phyloP scores from a whole-genome alignment of 176 grass and related monocot genomes.

The Oropetium thomaeum region DNA sequence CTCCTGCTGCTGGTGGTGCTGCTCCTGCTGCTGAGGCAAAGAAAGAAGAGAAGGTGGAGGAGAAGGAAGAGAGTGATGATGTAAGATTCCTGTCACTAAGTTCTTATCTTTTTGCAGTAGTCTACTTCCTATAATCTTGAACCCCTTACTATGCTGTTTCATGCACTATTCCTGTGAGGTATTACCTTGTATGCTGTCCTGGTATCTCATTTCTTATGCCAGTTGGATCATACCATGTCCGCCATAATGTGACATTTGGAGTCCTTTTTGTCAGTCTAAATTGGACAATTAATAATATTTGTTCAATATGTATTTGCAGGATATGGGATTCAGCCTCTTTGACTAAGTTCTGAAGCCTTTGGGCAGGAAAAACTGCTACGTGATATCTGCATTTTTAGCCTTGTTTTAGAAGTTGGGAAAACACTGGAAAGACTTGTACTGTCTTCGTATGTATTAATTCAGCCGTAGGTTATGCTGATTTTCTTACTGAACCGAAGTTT shows the following conservation, averaged over 20 bases:
- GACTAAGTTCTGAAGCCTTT: too few relatives aligned
- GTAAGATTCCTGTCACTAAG: slow-evolving; percentile 9
- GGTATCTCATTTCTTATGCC: neutral
- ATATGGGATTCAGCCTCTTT: slow-evolving; percentile 57
- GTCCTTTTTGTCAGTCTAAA: neutral
- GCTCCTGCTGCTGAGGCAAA: slow-evolving; percentile 48
- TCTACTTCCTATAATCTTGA: neutral
- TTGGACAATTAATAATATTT: neutral
- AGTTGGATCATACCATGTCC: neutral
- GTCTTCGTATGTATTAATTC: slow-evolving; percentile 25
- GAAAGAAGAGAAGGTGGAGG: slow-evolving; percentile 63
- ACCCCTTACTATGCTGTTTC: neutral
- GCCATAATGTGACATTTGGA: neutral
- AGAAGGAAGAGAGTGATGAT: slow-evolving; percentile 69
- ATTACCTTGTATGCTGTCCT: neutral
- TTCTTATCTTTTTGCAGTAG: neutral
- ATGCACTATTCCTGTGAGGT: neutral
- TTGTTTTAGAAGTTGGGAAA: slow-evolving; percentile 25
- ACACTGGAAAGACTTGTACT: slow-evolving; percentile 13
- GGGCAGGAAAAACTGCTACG: too few relatives aligned
- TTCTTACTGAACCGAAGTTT: slow-evolving; percentile 32
- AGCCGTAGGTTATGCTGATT: slow-evolving; percentile 19
- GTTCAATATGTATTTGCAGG: slow-evolving; percentile 16
- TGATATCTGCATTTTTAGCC: slow-evolving; percentile 26
- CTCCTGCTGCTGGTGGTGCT: slow-evolving; percentile 22